A percentile compares a stretch with the other conserved stretches of the same genome.
Conservation (phyloP, 768 basidiomycete genomes). For the Boletus sensibilis region DNA sequence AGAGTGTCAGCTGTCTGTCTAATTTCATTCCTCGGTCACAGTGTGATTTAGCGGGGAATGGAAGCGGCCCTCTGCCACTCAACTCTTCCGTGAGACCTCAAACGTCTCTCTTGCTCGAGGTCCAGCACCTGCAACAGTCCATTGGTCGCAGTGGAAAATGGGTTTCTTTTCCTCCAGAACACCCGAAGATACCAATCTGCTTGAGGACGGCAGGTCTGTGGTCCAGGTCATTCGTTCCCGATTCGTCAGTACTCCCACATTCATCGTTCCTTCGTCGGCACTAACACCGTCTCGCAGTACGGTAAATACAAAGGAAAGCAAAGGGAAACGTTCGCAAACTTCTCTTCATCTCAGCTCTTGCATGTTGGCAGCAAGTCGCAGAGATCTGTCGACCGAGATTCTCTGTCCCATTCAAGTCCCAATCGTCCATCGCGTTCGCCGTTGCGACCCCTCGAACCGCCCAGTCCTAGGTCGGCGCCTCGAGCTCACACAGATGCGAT, state of each 20-base stretch:
- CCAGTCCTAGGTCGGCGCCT: constrained; percentile 22
- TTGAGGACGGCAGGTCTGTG: constrained; percentile 45
- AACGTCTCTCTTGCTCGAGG: neutral
- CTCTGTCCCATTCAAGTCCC: constrained; percentile 13
- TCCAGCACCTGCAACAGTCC: neutral
- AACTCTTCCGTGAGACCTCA: constrained; percentile 9
- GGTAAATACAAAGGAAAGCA: constrained; percentile 60
- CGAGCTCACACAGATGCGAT: constrained; percentile 46
- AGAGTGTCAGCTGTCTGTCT: constrained; percentile 29
- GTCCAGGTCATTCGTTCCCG: constrained; percentile 59
- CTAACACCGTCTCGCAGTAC: constrained; percentile 38
- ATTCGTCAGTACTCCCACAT: constrained; percentile 46
- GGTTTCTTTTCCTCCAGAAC: constrained; percentile 34
- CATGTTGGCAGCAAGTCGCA: constrained; percentile 20
- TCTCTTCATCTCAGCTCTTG: constrained; percentile 33
- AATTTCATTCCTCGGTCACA: constrained; percentile 2
- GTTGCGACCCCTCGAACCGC: constrained; percentile 23
- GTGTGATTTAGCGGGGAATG: constrained; percentile 12
- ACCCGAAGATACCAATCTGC: constrained; percentile 13
- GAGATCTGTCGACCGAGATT: constrained; percentile 20
- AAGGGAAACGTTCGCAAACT: constrained; percentile 40
- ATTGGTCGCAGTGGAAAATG: constrained; percentile 18
- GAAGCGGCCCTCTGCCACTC: constrained; percentile 23
- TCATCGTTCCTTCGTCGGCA: constrained; percentile 10
- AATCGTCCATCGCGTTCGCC: constrained; percentile 22